Base-by-base conservation (phyloP, 805 yeast species). In the Yamadazyma philogaea region DNA sequence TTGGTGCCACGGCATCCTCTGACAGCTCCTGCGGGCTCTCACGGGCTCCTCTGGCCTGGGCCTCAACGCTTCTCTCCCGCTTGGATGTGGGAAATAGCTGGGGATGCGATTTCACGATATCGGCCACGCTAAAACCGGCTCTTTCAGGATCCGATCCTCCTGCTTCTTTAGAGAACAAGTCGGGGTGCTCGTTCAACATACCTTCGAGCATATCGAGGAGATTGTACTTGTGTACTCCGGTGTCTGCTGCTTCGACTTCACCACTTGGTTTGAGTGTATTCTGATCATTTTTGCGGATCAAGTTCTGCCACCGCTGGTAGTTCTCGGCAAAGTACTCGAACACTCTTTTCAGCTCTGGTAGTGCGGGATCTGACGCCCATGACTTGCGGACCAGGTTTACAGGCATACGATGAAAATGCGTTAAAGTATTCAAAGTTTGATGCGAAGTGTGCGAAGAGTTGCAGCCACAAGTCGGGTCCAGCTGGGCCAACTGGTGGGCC, bases 301-400 rank as follows among this genome's bases (percentile, higher is more conserved):
- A 59, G 21, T 60, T 59, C 54, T 56, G 69, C 73, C 73, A 68
- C 10, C 57, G 51, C 26, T 66, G 67, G 43, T 68, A 68, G 51
- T 64, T 65, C 44, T 62, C 63, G 6, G 66, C 52, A 14, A 64
- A 63, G 28, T 61, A 48, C 32, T 61, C 67, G 45, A 61, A 59
- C 12, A 64, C 54, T 39, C 50, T 52, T 42, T 14, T 26, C 39
- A 26, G 22, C 4, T 21, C 38, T 6, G 18, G 30, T 24, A 24
- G 3, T 24, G 28, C 10, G 12, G 28, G 28, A 20, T 33, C 36
- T 33, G 36, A 14, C 36, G 10, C 36, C 26, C 36, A 7, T 11
- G 26, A n/a, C 26, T 18, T 18, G 26, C 26, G 26, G 24, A 33
- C 16, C 36, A 33, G 36, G 20, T 33, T 19, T 11, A 14, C 21